Percentiles rank a stretch among this genome's conserved stretches.
Conservation (phyloP, 306 rosid species). For the Quercus parvula region DNA sequence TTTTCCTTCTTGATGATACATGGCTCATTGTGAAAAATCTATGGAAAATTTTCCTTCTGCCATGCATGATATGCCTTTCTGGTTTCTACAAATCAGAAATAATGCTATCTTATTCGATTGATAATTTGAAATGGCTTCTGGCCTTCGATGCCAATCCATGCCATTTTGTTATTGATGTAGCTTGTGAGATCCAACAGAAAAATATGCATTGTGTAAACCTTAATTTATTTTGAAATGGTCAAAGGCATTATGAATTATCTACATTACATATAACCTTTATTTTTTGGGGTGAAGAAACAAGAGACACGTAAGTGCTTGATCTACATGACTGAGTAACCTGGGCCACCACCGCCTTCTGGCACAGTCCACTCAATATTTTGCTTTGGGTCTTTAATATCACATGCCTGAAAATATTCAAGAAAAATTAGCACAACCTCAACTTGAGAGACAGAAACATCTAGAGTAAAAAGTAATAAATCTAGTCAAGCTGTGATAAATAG, state of each 20-base stretch:
- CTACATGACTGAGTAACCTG: constrained; percentile 70
- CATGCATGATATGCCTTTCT: not conserved
- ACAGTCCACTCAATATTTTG: constrained; percentile 88
- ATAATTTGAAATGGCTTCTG: not conserved
- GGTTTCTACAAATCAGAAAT: not conserved
- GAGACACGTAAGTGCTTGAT: not conserved
- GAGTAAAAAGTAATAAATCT: not conserved
- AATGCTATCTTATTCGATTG: not conserved
- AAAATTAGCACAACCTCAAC: not conserved
- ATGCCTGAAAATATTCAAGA: constrained; percentile 48
- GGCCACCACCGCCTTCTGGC: constrained; percentile 98
- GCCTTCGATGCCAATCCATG: not conserved
- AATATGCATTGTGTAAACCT: not conserved
- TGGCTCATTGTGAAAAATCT: not conserved
- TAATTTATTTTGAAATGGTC: not conserved
- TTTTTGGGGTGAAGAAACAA: not conserved
- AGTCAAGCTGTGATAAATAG: not conserved
- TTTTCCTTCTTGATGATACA: too few species aligned
- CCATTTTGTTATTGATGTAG: not conserved
- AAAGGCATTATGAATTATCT: not conserved
- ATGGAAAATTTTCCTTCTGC: not conserved
- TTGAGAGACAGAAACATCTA: too few species aligned
- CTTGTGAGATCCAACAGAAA: not conserved
- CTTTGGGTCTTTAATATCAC: constrained; percentile 88
- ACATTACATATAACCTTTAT: not conserved